Conservation (phyloP, 2,329 filamentous ascomycete species). For the Aspergillus sp. region DNA sequence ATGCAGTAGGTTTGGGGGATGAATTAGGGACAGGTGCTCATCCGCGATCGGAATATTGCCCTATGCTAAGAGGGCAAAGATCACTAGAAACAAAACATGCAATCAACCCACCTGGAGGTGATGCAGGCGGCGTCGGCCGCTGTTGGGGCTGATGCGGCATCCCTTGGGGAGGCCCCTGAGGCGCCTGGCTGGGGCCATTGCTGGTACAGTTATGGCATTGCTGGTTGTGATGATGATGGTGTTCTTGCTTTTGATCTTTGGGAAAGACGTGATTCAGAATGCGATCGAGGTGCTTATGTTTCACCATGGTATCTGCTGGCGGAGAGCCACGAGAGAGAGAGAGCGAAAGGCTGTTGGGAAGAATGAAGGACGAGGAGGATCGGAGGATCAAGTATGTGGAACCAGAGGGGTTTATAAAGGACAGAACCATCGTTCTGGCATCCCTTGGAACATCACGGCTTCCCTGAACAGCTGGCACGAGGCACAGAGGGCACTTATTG, state of each 20-base stretch:
- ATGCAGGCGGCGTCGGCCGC: neutral
- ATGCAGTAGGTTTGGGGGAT: neutral
- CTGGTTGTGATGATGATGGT: slow-evolving; percentile 2
- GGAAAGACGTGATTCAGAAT: slow-evolving; percentile 17
- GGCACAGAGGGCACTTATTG: neutral
- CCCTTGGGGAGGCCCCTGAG: neutral
- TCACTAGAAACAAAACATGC: neutral
- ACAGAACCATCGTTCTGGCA: neutral
- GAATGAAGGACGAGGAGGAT: neutral
- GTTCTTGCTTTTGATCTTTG: slow-evolving; percentile 7
- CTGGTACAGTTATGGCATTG: slow-evolving; percentile 1
- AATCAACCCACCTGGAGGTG: neutral
- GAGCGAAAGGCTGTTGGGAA: neutral
- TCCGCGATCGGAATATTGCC: neutral
- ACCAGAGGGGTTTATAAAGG: neutral
- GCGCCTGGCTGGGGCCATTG: neutral
- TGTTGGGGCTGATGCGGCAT: neutral
- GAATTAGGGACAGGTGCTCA: neutral
- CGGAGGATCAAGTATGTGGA: neutral
- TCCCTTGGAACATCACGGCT: neutral
- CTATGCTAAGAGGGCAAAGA: neutral
- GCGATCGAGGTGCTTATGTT: slow-evolving; percentile 15
- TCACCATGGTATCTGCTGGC: slow-evolving; percentile 13
- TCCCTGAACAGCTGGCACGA: neutral
- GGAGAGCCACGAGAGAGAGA: slow-evolving; percentile 8